Evolutionary conservation across 345 rosid genomes (phyloP), one percentile per base, ranked within the genome.

Genomic region (Arabis alpina): DNA sequence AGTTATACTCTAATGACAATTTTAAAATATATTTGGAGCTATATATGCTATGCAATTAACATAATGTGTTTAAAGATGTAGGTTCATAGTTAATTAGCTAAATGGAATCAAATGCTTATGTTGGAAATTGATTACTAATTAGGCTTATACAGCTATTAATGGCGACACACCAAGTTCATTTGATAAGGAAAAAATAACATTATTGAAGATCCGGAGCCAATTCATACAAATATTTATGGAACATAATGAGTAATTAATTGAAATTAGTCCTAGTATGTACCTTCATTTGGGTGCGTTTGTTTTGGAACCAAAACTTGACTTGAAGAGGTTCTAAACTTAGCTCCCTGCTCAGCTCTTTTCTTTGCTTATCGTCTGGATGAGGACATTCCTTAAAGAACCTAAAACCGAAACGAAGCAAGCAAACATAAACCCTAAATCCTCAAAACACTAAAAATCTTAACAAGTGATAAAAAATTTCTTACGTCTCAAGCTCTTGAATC

Each of bases 211-310:
- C 32, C 27, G 0, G 11, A 63, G 15, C 24, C 15, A 39, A 11
- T 10, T 54, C 9, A 37, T 47, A 30, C 6, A 54, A 10, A 61
- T 27, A 27, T 61, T 2, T 32, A 63, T 10, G 37, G 43, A 72
- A 56, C 8, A 47, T 9, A 55, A 72, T 4, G 68, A 61, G 41
- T 24, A 2, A 64, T 27, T 64, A 27, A 57, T 48, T 7, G 8
- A 48, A 36, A 40, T 14, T 41, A 41, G 66, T n/a, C 9, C 11
- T 39, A 43, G 50, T 34, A 55, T 41, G 25, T 55, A 91, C 98
- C 98, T 93, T 93, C 91, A 89, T 86, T 78, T 91, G 98, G 16
- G 98, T 93, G 15, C 97, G 98, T 78, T 91, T 91, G 82, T 91
- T 93, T 82, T 93, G 98, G 79, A 93, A 93, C 98, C 98, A 93